phyloP scores from a whole-genome alignment of 208 protist species.

The Trypanosoma melophagium region DNA sequence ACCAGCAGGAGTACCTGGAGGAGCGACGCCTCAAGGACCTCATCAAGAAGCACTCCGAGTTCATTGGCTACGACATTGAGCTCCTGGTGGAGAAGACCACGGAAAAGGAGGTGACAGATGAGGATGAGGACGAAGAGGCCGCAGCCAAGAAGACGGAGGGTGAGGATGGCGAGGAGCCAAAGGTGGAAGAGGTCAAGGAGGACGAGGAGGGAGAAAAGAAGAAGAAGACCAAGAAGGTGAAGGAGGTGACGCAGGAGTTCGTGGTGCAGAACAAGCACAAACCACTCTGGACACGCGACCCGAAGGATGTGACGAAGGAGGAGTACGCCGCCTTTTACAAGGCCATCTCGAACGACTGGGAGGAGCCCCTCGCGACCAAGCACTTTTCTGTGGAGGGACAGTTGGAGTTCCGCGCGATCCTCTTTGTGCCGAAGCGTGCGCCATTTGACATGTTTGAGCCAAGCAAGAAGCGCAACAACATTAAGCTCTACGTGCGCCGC shows the following conservation, averaged over 20 bases:
- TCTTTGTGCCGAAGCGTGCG: slow-evolving; percentile 96
- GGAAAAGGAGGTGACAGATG: slow-evolving; percentile 94
- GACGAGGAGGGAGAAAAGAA: slow-evolving; percentile 84
- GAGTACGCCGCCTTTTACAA: slow-evolving; percentile 99
- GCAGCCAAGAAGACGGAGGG: slow-evolving; percentile 45
- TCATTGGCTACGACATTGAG: slow-evolving; percentile 98
- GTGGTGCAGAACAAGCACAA: slow-evolving; percentile 98
- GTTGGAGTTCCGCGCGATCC: slow-evolving; percentile 95
- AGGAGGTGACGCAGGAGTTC: slow-evolving; percentile 86
- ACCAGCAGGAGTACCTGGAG: slow-evolving; percentile 95
- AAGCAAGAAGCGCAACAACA: slow-evolving; percentile 98
- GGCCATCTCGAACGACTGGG: slow-evolving; percentile 95
- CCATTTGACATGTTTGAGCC: slow-evolving; percentile 98
- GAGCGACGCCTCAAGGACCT: slow-evolving; percentile 96
- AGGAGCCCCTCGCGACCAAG: slow-evolving; percentile 96
- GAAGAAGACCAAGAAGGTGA: slow-evolving; percentile 85
- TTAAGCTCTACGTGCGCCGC: slow-evolving; percentile 96
- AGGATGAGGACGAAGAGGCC: slow-evolving; percentile 87
- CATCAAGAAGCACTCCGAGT: slow-evolving; percentile 99
- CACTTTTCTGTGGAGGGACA: slow-evolving; percentile 98
- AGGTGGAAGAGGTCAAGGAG: slow-evolving; percentile 89
- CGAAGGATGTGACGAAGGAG: slow-evolving; percentile 96
- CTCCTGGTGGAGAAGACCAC: slow-evolving; percentile 92
- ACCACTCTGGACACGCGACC: slow-evolving; percentile 97
- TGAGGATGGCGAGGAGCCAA: slow-evolving; percentile 81